Percentiles rank a stretch among this genome's conserved stretches.
These are phyloP conservation scores for Pleodorina starrii DNA, from an alignment of 139 green algal genomes.

Conservation along the genomic window DNA sequence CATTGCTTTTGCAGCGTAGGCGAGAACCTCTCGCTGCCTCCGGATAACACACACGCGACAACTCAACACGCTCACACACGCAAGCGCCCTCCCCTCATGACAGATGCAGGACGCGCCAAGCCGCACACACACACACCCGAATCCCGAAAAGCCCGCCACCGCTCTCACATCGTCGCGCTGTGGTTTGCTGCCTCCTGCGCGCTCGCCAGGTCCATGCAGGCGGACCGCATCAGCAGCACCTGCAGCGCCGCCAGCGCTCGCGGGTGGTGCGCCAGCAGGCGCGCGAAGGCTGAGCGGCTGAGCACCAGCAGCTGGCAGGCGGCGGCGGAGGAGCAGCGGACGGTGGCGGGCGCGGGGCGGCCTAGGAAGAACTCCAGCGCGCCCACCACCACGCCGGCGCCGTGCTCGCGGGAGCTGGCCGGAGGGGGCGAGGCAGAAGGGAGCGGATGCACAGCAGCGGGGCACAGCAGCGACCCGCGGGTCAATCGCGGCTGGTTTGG, in stretches of 20 bases:
- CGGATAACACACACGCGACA: no score
- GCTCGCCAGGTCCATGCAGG: conserved; percentile 27
- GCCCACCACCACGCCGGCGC: conserved; percentile 56
- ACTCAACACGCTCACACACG: no score
- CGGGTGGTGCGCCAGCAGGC: conserved; percentile 39
- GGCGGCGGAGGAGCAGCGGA: background rate
- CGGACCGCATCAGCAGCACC: conserved; percentile 23
- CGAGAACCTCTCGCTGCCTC: no score
- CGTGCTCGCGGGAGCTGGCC: conserved; percentile 52
- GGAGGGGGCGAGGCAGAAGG: background rate
- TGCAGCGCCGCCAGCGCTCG: conserved; percentile 49
- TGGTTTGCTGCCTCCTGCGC: conserved; percentile 44
- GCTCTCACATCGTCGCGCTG: background rate
- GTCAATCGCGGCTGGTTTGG: no score
- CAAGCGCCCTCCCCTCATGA: no score
- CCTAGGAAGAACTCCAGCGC: conserved; percentile 57
- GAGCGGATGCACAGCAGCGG: no score
- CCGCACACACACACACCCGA: no score
- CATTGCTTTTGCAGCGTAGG: no score
- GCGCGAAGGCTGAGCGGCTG: background rate
- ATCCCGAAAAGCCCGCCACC: background rate
- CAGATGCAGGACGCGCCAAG: no score
- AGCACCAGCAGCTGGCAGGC: conserved; percentile 31
- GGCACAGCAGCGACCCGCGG: no score
- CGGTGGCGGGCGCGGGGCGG: conserved; percentile 34